A percentile compares a stretch with the other conserved stretches of the same genome.
phyloP scores from a whole-genome alignment of 2,329 filamentous ascomycete genomes.

The Berkeleyomyces basicola region DNA sequence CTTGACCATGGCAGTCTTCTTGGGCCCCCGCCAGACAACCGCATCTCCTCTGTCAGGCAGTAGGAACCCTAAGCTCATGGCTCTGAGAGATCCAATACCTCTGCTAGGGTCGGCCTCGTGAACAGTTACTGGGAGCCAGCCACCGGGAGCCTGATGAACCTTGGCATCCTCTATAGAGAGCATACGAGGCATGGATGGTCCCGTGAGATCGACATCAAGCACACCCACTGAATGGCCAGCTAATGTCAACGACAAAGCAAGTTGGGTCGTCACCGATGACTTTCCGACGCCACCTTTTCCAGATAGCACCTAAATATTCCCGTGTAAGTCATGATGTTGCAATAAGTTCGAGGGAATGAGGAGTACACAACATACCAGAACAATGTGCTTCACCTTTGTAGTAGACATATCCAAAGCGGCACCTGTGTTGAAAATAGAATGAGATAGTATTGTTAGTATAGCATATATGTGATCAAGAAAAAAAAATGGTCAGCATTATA shows the following conservation, averaged over 20 bases:
- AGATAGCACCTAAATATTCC: slow-evolving; percentile 50
- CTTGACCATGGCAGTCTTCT: slow-evolving; percentile 97
- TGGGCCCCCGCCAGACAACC: slow-evolving; percentile 93
- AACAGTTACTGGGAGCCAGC: slow-evolving; percentile 81
- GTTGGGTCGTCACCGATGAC: slow-evolving; percentile 91
- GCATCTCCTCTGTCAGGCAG: slow-evolving; percentile 71
- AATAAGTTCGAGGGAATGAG: not conserved
- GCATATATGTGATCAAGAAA: too few species aligned
- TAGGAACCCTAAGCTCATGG: slow-evolving; percentile 89
- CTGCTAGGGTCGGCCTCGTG: slow-evolving; percentile 41
- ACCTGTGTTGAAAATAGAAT: not conserved
- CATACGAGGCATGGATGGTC: slow-evolving; percentile 89
- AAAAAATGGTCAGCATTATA: not conserved
- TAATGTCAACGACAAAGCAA: slow-evolving; percentile 74
- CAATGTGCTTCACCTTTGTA: slow-evolving; percentile 54
- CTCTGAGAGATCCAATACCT: slow-evolving; percentile 49
- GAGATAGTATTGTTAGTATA: not conserved
- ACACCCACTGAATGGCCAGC: slow-evolving; percentile 83
- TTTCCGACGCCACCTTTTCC: slow-evolving; percentile 98
- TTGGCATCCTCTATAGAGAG: slow-evolving; percentile 79
- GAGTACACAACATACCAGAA: slow-evolving; percentile 39
- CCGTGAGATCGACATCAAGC: slow-evolving; percentile 89
- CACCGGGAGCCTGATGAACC: slow-evolving; percentile 77
- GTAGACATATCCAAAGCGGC: slow-evolving; percentile 11
- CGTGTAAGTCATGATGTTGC: not conserved